Evolutionary conservation across 2,329 filamentous ascomycete genomes (phyloP).

Genomic region (Fusarium hostae): DNA sequence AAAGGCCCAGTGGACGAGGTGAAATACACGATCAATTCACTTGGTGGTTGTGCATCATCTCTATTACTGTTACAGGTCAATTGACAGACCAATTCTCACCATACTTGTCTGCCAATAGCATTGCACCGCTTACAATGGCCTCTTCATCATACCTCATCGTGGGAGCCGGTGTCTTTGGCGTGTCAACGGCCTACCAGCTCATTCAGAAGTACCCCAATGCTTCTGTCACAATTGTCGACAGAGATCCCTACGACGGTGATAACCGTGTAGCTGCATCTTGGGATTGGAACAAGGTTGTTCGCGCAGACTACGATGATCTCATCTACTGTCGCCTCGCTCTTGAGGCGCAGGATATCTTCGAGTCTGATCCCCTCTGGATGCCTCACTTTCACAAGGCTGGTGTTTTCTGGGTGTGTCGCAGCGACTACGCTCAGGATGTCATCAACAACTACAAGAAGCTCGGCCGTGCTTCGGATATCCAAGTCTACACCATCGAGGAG

Average conservation of each 20-base stretch:
- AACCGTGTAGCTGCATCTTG: slow-evolving; percentile 70
- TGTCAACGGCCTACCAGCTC: slow-evolving; percentile 73
- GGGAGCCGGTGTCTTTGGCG: slow-evolving; percentile 73
- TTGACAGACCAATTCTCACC: slow-evolving; percentile 17
- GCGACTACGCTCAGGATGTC: slow-evolving; percentile 62
- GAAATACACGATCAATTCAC: slow-evolving; percentile 10
- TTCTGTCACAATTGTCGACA: slow-evolving; percentile 67
- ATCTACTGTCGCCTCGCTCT: slow-evolving; percentile 73
- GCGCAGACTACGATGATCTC: slow-evolving; percentile 57
- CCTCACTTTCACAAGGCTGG: slow-evolving; percentile 69
- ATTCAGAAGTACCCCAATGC: slow-evolving; percentile 61
- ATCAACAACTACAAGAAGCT: slow-evolving; percentile 63
- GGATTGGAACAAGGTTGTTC: slow-evolving; percentile 56
- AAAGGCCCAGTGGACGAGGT: slow-evolving; percentile 24
- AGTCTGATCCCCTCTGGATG: slow-evolving; percentile 65
- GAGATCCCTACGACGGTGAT: slow-evolving; percentile 61
- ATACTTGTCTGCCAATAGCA: slow-evolving; percentile 19
- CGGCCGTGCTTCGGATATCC: slow-evolving; percentile 53
- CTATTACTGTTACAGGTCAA: neutral
- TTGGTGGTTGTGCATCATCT: neutral
- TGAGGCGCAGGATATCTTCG: slow-evolving; percentile 73
- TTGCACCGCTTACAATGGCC: slow-evolving; percentile 31
- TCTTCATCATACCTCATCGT: slow-evolving; percentile 65
- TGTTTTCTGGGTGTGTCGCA: slow-evolving; percentile 66
- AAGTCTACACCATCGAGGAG: slow-evolving; percentile 58